Conservation (phyloP, 2,329 filamentous ascomycete species). For the Colletotrichum somersetense region DNA sequence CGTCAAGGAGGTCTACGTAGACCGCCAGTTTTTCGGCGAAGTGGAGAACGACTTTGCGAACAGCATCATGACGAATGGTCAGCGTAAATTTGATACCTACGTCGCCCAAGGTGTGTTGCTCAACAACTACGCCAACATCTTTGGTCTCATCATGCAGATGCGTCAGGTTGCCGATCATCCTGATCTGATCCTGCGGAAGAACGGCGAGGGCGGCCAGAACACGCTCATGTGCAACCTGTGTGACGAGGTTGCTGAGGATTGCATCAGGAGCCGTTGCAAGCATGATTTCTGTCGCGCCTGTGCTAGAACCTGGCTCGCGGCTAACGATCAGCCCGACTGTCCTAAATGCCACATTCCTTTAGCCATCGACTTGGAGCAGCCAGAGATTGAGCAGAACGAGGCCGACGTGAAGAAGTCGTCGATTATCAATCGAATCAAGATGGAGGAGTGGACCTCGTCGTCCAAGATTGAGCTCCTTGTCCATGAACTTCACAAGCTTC, state of each 20-base stretch:
- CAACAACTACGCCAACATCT: slow-evolving; percentile 99
- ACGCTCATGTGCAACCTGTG: slow-evolving; percentile 93
- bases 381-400: slow-evolving; percentile 94
- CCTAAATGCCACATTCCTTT: slow-evolving; percentile 92
- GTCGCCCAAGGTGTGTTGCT: slow-evolving; percentile 93
- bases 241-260: slow-evolving; percentile 95
- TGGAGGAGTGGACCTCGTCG: slow-evolving; percentile 98
- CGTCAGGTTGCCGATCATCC: slow-evolving; percentile 97
- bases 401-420: slow-evolving; percentile 90
- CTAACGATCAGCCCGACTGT: slow-evolving; percentile 83
- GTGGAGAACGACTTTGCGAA: slow-evolving; percentile 95
- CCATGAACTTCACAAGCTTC: slow-evolving; percentile 91
- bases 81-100: slow-evolving; percentile 93
- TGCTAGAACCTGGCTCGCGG: slow-evolving; percentile 71
- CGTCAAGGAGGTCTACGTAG: slow-evolving; percentile 91
- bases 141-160: slow-evolving; percentile 99
- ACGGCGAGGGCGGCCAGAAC: slow-evolving; percentile 87
- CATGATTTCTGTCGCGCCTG: slow-evolving; percentile 75
- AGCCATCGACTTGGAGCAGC: slow-evolving; percentile 92
- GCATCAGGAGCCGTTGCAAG: slow-evolving; percentile 90
- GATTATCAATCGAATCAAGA: slow-evolving; percentile 98
- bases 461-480: slow-evolving; percentile 98
- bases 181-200: slow-evolving; percentile 91
- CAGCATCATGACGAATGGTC: slow-evolving; percentile 93
- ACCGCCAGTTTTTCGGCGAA: slow-evolving; percentile 96